Evolutionary conservation across 2,329 filamentous ascomycete species (phyloP), one percentile per base, ranked within the genome.

Genomic region (Hypoxylon sp.): DNA sequence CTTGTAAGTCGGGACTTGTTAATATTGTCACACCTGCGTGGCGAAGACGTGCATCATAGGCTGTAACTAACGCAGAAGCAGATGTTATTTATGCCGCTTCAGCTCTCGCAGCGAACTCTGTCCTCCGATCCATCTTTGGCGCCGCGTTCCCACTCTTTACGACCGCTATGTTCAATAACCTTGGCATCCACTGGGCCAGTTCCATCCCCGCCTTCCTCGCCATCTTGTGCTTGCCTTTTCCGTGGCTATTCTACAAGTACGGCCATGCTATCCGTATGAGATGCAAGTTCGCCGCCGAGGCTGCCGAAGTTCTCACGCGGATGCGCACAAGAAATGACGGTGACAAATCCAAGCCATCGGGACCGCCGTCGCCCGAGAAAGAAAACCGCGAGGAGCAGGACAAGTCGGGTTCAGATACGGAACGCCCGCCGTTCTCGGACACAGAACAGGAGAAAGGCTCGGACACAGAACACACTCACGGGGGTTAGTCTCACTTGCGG

Each of bases 121-220:
- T 90, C 32, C 76, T 90, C 11, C 83, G 88, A 64, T 87, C 85
- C 0, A 72, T 87, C 12, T 88, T 90, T 64, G 87, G 86, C 65
- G 84, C 85, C 1, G 84, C 82, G 0, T 90, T 90, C 76, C 87
- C 87, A 1, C 79, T 90, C 2, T 89, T 89, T 75, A 88, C 86
- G 5, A 80, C 68, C 2, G 64, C 72, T 26, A 87, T 88, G 84
- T 88, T 86, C 73, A 33, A 80, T 2, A 79, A 82, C 58, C 81
- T 91, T 2, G 90, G 91, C 49, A 89, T 91, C 59, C 90, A 93
- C 79, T 94, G 91, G 92, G 92, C 90, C 0, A 88, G 84, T 32
- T 88, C 87, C 0, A 80, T 95, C 12, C 91, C 91, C 0, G 92
- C 88, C 0, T 94, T 95, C 79, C 81, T 95, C 2, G 87, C 91